Evolutionary conservation across 768 basidiomycete species (phyloP).

Genomic region (Candolleomyces efflorescens): DNA sequence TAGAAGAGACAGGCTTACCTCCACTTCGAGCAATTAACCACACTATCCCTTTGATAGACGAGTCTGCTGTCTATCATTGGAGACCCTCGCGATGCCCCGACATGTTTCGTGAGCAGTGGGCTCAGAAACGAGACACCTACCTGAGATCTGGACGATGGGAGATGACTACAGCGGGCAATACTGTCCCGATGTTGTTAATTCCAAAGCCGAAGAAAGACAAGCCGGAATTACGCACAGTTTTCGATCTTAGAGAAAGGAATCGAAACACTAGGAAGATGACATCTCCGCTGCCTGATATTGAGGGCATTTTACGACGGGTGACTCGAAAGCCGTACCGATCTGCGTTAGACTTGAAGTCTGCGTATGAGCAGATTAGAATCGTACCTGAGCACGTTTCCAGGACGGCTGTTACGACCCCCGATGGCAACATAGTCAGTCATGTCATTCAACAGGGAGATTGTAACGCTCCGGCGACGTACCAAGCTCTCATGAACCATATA

Average conservation of each 20-base stretch:
- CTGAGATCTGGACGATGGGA: slow-evolving; percentile 21
- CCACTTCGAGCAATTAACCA: slow-evolving; percentile 9
- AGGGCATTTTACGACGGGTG: slow-evolving; percentile 24
- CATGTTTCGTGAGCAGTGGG: slow-evolving; percentile 21
- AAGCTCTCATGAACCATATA: slow-evolving; percentile 30
- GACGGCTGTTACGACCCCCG: slow-evolving; percentile 21
- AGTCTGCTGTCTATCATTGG: background rate
- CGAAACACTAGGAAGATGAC: slow-evolving; percentile 30
- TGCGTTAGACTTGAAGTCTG: slow-evolving; percentile 33
- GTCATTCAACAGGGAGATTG: slow-evolving; percentile 26
- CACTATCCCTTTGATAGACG: slow-evolving; percentile 7
- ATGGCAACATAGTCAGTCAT: slow-evolving; percentile 26
- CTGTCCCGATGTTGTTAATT: slow-evolving; percentile 28
- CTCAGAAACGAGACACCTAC: slow-evolving; percentile 22
- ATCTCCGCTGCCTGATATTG: slow-evolving; percentile 18
- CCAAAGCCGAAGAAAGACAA: slow-evolving; percentile 23
- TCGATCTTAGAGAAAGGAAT: slow-evolving; percentile 31
- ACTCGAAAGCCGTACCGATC: slow-evolving; percentile 22
- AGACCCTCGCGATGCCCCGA: slow-evolving; percentile 12
- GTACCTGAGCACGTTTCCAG: slow-evolving; percentile 20
- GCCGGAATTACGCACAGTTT: slow-evolving; percentile 25
- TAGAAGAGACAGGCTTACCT: slow-evolving; percentile 4
- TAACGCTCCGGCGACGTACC: slow-evolving; percentile 15
- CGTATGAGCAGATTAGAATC: slow-evolving; percentile 35
- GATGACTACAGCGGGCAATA: slow-evolving; percentile 26